Base-by-base conservation (phyloP, 176 grass and related monocot species). In the Alloteropsis semialata region DNA sequence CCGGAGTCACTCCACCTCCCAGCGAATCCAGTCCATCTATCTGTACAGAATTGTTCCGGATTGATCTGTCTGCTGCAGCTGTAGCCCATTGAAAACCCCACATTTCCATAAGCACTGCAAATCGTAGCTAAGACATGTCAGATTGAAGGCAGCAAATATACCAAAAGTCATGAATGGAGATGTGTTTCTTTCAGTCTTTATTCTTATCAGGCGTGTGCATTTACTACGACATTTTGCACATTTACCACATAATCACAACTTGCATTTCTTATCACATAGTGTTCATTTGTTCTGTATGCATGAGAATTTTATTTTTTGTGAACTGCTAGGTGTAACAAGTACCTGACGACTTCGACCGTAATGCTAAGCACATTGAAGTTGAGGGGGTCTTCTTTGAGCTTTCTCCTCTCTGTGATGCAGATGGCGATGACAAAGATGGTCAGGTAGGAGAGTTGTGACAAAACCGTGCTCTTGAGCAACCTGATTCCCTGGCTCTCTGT, bases 21-120 rank as follows among this genome's bases (percentile, higher is more conserved):
- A 0, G 8, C 90, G 22, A 92, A 82, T 28, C 90, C 84, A 22
- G 76, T 89, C 87, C 68, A 90, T 79, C 28, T 74, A 72, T 88
- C 84, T n/a, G 27, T 57, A 38, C 93, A 96, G 19, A 57, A 3
- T 22, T 25, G 15, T 15, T 96, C 82, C 2, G 42, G 72, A 8
- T 68, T 82, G 34, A 90, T 78, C 71, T 61, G 82, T 50, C 79
- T 88, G 30, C 82, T 81, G 49, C 90, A 90, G 75, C 90, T 96
- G 70, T 96, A 96, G 49, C 88, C 88, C 48, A 86, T 39, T 51
- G 90, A 96, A 51, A 88, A 86, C 0, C 88, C 90, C 33, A 94
- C 90, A 74, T 92, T 94, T 79, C 89, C 92, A 19, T 94, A 90
- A 28, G 92, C 87, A 72, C 92, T 94, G 79, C 81, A 89, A 69